Evolutionary conservation across 225 moss, liverwort and hornwort species (phyloP).

Genomic region (Pseudisothecium myosuroides): DNA sequence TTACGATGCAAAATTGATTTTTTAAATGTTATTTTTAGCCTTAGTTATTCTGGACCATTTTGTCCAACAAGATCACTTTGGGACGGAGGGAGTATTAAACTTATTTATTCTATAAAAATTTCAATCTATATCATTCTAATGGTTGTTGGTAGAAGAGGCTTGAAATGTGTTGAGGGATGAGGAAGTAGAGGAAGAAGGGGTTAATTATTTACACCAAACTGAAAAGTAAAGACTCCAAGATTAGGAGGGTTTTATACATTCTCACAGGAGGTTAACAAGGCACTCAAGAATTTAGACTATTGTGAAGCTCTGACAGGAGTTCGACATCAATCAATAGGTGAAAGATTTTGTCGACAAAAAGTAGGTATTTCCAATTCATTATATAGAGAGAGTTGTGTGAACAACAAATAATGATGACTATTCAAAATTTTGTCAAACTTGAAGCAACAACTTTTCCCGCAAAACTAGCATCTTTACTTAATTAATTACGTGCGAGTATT

Average conservation of each 20-base stretch:
- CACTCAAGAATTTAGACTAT: background rate
- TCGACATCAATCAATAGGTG: fast-evolving
- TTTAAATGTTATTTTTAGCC: too few relatives aligned
- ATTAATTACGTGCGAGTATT: fast-evolving
- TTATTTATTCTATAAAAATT: background rate
- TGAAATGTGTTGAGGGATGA: fast-evolving
- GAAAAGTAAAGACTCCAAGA: background rate
- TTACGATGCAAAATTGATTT: too few relatives aligned
- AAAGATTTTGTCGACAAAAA: background rate
- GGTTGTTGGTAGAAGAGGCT: background rate
- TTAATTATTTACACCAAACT: background rate
- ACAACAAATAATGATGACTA: background rate
- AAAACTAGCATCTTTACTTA: background rate
- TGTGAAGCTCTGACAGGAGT: fast-evolving
- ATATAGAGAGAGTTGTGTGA: background rate
- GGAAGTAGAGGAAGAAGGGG: background rate
- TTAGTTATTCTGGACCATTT: too few relatives aligned
- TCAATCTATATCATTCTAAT: background rate
- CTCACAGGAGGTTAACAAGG: background rate
- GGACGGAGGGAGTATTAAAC: background rate
- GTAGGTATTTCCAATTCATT: background rate
- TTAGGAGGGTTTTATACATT: background rate
- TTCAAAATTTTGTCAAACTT: background rate
- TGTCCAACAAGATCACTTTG: too few relatives aligned
- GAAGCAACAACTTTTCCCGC: background rate